Conservation (phyloP, 1,284 basidiomycete species). For the Pseudozyma sp. region DNA sequence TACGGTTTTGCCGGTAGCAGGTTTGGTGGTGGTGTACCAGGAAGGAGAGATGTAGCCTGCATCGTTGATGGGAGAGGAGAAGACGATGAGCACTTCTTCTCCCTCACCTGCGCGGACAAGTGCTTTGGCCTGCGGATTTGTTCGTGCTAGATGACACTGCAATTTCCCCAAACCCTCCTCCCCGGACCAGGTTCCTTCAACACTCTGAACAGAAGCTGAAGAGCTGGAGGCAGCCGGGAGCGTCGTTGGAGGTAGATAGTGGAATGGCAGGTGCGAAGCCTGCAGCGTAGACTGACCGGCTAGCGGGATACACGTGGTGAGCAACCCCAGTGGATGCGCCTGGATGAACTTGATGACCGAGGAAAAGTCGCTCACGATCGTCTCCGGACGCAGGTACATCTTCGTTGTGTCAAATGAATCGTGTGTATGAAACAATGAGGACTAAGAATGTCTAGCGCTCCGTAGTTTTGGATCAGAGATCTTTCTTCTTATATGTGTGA, state of each 20-base stretch:
- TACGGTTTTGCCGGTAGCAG: conserved; percentile 41
- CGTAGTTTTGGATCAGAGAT: too few relatives aligned
- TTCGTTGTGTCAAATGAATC: neutral
- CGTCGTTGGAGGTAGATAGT: conserved; percentile 4
- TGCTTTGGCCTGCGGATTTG: conserved; percentile 51
- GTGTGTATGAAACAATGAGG: too few relatives aligned
- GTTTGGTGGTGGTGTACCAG: conserved; percentile 48
- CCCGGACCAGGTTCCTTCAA: conserved; percentile 8
- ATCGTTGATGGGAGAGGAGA: conserved; percentile 14
- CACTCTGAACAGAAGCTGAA: neutral
- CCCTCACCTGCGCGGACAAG: conserved; percentile 6
- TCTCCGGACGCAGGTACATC: conserved; percentile 45
- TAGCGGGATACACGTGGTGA: conserved; percentile 40
- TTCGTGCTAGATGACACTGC: conserved; percentile 38
- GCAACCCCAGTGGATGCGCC: conserved; percentile 26
- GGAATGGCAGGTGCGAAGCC: conserved; percentile 35
- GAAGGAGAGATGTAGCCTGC: conserved; percentile 45
- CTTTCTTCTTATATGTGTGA: too few relatives aligned
- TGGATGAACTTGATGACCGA: conserved; percentile 21
- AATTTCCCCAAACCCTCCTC: conserved; percentile 15
- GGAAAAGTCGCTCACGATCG: conserved; percentile 9
- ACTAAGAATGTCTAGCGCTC: too few relatives aligned
- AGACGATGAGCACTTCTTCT: conserved; percentile 34
- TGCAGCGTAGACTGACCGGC: conserved; percentile 29
- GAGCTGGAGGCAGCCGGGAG: neutral